phyloP scores from a whole-genome alignment of 2,329 filamentous ascomycete genomes.

The Aspergillus brunneoviolaceus region DNA sequence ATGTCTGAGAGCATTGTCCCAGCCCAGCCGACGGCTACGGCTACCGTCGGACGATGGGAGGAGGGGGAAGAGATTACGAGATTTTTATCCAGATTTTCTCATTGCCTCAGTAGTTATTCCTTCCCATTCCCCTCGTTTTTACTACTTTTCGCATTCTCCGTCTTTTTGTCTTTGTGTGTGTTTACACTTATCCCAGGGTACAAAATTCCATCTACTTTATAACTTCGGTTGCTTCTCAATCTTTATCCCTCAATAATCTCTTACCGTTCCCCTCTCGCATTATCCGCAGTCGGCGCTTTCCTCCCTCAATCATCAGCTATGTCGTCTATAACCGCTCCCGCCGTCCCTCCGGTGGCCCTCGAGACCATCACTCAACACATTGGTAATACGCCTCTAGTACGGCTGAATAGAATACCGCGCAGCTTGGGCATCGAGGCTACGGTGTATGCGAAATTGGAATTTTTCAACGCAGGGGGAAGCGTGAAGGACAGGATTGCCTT shows the following conservation, averaged over 20 bases:
- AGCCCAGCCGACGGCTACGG: constrained; percentile 1
- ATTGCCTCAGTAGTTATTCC: constrained; percentile 1
- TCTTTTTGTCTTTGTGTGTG: too few species aligned
- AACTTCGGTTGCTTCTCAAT: too few species aligned
- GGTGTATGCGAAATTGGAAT: constrained; percentile 87
- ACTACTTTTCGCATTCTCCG: not conserved
- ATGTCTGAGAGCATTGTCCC: not conserved
- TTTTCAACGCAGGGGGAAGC: constrained; percentile 90
- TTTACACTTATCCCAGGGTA: too few species aligned
- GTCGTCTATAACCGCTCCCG: constrained; percentile 51
- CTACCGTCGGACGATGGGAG: constrained; percentile 16
- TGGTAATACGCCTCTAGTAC: constrained; percentile 92
- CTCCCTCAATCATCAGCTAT: constrained; percentile 30
- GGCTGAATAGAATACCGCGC: constrained; percentile 88
- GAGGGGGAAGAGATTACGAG: constrained; percentile 17
- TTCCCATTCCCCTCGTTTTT: not conserved
- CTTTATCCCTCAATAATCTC: too few species aligned
- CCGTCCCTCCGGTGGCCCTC: constrained; percentile 57
- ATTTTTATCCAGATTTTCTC: constrained; percentile 9
- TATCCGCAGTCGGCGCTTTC: too few species aligned
- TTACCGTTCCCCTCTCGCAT: too few species aligned
- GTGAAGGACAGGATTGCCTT: constrained; percentile 95
- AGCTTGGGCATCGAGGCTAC: constrained; percentile 85
- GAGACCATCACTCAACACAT: constrained; percentile 81
- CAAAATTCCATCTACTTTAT: not conserved